Conservation (phyloP, 2,329 filamentous ascomycete species). For the Pseudogymnoascus sp. region DNA sequence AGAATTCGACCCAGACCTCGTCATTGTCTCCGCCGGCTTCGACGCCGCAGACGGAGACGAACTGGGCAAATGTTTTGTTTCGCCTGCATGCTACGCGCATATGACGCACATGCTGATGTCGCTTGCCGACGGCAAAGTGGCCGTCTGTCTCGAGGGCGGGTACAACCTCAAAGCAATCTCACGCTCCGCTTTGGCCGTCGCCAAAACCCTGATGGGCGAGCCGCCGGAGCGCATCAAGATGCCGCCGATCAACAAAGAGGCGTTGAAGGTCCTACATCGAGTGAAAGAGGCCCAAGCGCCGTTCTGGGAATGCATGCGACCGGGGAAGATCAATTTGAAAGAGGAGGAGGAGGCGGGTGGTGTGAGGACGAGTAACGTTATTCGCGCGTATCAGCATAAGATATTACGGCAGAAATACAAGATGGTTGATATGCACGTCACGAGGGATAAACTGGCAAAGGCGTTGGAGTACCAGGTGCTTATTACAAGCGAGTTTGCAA, state of each 20-base stretch:
- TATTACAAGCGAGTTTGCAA: slow-evolving; percentile 62
- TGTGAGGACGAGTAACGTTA: slow-evolving; percentile 66
- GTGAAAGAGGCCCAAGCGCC: slow-evolving; percentile 54
- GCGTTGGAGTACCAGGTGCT: slow-evolving; percentile 82
- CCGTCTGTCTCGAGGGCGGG: slow-evolving; percentile 88
- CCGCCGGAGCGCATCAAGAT: slow-evolving; percentile 59
- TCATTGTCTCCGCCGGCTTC: slow-evolving; percentile 92
- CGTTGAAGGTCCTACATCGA: slow-evolving; percentile 46
- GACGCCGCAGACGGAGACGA: slow-evolving; percentile 92
- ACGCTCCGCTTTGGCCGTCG: slow-evolving; percentile 82
- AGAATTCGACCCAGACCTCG: slow-evolving; percentile 88
- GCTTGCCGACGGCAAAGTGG: slow-evolving; percentile 77
- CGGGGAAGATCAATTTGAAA: slow-evolving; percentile 48
- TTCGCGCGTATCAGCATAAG: slow-evolving; percentile 67
- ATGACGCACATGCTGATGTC: slow-evolving; percentile 99
- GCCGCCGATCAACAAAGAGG: slow-evolving; percentile 48
- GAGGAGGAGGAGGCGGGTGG: slow-evolving; percentile 45
- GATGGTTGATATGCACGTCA: slow-evolving; percentile 75
- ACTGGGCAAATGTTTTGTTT: slow-evolving; percentile 85
- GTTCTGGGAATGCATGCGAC: slow-evolving; percentile 85
- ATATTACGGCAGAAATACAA: slow-evolving; percentile 60
- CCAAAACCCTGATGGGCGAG: slow-evolving; percentile 88
- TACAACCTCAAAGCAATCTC: slow-evolving; percentile 94
- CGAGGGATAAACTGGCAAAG: slow-evolving; percentile 61
- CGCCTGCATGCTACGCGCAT: slow-evolving; percentile 84